Evolutionary conservation across 306 rosid genomes (phyloP).

Genomic region (Vigna reflexopilosa): DNA sequence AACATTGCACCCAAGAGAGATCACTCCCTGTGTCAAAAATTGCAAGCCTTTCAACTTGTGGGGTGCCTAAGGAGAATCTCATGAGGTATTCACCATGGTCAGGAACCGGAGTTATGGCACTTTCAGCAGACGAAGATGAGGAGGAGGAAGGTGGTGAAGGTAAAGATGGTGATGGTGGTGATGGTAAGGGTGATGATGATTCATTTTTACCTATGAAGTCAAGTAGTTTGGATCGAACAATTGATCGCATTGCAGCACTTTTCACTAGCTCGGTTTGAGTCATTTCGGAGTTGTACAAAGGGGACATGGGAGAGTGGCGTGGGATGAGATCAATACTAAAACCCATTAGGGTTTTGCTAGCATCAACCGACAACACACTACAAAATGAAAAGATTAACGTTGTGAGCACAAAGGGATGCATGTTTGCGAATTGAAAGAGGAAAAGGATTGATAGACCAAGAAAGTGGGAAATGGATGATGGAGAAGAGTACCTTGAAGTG

Average conservation of each 20-base stretch:
- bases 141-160: too few species aligned
- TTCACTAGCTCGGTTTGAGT: background rate
- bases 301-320: slow-evolving; percentile 11
- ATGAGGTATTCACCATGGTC: slow-evolving; percentile 21
- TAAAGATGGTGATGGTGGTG: background rate
- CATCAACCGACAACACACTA: background rate
- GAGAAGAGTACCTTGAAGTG: background rate
- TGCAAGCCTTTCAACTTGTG: slow-evolving; percentile 1
- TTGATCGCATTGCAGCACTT: slow-evolving; percentile 3
- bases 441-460: background rate
- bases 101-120: background rate
- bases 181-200: background rate
- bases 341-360: background rate
- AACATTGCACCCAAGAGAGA: slow-evolving; percentile 10
- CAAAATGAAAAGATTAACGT: background rate
- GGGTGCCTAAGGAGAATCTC: slow-evolving; percentile 15
- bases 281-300: background rate
- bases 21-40: slow-evolving; percentile 25
- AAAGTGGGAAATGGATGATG: background rate
- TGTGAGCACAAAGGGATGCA: background rate
- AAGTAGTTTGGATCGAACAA: background rate
- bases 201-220: background rate
- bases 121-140: background rate
- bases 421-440: background rate
- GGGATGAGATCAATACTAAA: slow-evolving; percentile 5